These are phyloP conservation scores for Amanita subjunquillea DNA, from an alignment of 768 basidiomycete genomes.

Conservation along the genomic window DNA sequence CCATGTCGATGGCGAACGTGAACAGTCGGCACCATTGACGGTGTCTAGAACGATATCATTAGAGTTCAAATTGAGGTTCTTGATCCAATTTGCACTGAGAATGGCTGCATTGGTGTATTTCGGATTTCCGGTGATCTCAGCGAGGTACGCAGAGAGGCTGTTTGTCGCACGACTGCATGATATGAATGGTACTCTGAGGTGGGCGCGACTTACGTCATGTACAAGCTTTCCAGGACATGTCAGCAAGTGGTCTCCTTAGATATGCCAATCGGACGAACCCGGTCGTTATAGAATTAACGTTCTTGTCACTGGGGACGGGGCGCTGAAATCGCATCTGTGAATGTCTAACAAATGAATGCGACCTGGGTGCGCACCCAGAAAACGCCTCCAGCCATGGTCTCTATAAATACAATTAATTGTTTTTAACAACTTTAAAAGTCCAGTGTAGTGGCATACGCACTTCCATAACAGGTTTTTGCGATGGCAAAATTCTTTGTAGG, in stretches of 20 bases:
- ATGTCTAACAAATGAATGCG: conserved; percentile 37
- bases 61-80: conserved; percentile 31
- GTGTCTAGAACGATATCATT: conserved; percentile 35
- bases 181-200: no score
- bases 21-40: conserved; percentile 35
- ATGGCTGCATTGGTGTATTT: conserved; percentile 38
- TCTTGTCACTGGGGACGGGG: not conserved
- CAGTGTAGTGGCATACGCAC: conserved; percentile 15
- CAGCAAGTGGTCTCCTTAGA: no score
- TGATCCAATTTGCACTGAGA: conserved; percentile 37
- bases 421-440: not conserved
- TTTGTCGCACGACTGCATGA: not conserved
- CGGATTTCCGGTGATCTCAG: conserved; percentile 30
- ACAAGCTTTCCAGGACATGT: not conserved
- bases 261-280: not conserved
- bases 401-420: conserved; percentile 13
- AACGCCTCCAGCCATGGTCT: conserved; percentile 42
- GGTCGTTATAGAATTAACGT: not conserved
- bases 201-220: not conserved
- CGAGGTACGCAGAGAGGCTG: conserved; percentile 40
- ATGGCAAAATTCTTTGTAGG: conserved; percentile 33
- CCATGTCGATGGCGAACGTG: conserved; percentile 32
- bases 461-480: conserved; percentile 30
- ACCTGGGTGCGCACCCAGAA: conserved; percentile 32
- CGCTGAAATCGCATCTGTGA: conserved; percentile 12